Conservation (phyloP, 2,329 filamentous ascomycete species). For the Sclerotinia subarctica region DNA sequence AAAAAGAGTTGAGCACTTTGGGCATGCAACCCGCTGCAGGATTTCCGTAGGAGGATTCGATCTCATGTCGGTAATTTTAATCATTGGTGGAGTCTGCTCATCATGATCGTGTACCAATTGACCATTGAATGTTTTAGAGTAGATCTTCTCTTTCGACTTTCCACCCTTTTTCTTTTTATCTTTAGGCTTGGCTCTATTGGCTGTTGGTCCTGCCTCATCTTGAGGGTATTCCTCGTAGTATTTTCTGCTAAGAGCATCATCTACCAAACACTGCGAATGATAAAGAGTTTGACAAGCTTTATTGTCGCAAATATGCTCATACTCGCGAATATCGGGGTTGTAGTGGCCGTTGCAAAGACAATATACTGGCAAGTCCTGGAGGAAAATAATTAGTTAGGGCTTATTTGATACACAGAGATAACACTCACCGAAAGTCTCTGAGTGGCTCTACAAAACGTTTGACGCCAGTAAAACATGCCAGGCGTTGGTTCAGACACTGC, state of each 20-base stretch:
- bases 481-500: constrained; percentile 35
- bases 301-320: constrained; percentile 38
- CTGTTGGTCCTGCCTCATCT: constrained; percentile 22
- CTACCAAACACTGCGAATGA: constrained; percentile 40
- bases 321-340: constrained; percentile 40
- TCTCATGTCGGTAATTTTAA: constrained; percentile 31
- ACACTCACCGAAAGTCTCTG: constrained; percentile 38
- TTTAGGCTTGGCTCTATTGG: constrained; percentile 26
- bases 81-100: constrained; percentile 23
- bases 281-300: constrained; percentile 39
- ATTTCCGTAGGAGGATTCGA: constrained; percentile 21
- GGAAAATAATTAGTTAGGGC: constrained; percentile 14
- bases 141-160: constrained; percentile 23
- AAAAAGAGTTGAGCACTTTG: constrained; percentile 31
- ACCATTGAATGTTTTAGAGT: constrained; percentile 31
- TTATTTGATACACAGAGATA: neutral
- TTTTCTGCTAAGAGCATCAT: constrained; percentile 35
- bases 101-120: constrained; percentile 23
- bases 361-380: constrained; percentile 36
- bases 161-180: constrained; percentile 9
- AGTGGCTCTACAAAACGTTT: constrained; percentile 38
- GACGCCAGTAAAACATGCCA: constrained; percentile 41
- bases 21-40: constrained; percentile 30
- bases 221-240: constrained; percentile 27
- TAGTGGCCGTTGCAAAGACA: constrained; percentile 41